Evolutionary conservation across 2,329 filamentous ascomycete species (phyloP).

Genomic region (Xylariaceae sp.): DNA sequence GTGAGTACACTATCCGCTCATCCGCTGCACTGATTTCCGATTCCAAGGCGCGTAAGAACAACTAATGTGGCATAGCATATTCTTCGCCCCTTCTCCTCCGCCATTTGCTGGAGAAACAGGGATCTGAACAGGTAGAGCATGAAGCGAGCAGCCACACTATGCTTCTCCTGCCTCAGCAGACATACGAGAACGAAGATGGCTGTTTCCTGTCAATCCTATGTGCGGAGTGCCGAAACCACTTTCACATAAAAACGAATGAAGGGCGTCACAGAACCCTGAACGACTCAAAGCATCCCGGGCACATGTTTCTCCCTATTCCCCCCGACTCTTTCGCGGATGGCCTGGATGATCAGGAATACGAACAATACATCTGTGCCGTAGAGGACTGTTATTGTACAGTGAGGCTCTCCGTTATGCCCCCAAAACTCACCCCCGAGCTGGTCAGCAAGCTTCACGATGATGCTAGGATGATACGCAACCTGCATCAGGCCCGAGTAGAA

Average conservation of each 20-base stretch:
- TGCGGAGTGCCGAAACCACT: slow-evolving; percentile 28
- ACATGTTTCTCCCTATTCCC: slow-evolving; percentile 28
- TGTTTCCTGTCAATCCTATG: slow-evolving; percentile 29
- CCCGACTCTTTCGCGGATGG: slow-evolving; percentile 1
- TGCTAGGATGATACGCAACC: slow-evolving; percentile 38
- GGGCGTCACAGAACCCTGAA: slow-evolving; percentile 7
- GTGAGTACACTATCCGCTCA: slow-evolving; percentile 4
- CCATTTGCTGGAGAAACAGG: slow-evolving; percentile 22
- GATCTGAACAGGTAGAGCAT: slow-evolving; percentile 19
- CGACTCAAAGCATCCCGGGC: slow-evolving; percentile 21
- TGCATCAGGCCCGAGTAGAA: slow-evolving; percentile 36
- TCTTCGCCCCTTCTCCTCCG: slow-evolving; percentile 29
- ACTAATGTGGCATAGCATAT: slow-evolving; percentile 22
- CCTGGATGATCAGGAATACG: slow-evolving; percentile 8
- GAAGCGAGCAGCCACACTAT: slow-evolving; percentile 26
- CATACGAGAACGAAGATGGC: slow-evolving; percentile 10
- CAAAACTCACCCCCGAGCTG: slow-evolving; percentile 42
- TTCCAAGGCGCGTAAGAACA: neutral
- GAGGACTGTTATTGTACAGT: slow-evolving; percentile 36
- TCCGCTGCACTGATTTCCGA: neutral
- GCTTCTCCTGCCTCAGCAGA: slow-evolving; percentile 22
- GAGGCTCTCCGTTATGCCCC: slow-evolving; percentile 41
- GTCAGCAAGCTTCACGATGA: slow-evolving; percentile 42
- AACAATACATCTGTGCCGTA: slow-evolving; percentile 26
- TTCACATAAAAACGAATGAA: slow-evolving; percentile 26